These are phyloP conservation scores for Neurospora africana DNA, from an alignment of 495 filamentous ascomycete species.

Conservation along the genomic window DNA sequence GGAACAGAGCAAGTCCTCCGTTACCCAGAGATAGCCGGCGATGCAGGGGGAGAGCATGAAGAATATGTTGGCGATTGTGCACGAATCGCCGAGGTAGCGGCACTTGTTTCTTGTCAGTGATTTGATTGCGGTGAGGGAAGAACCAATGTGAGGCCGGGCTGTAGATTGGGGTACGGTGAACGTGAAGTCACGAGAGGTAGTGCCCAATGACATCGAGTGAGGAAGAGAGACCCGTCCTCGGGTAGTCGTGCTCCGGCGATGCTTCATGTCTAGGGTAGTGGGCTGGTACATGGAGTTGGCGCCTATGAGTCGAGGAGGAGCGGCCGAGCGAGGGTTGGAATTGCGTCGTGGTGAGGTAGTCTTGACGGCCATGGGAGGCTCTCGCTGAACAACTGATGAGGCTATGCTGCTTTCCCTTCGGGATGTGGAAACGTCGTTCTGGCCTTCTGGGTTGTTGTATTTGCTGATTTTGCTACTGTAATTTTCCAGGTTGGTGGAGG, in stretches of 20 bases:
- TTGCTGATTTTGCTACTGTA: slow-evolving; percentile 7
- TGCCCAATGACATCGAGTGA: slow-evolving; percentile 11
- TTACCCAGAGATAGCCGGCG: slow-evolving; percentile 27
- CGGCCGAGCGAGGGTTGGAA: not conserved
- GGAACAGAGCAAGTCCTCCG: slow-evolving; percentile 29
- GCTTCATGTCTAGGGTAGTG: not conserved
- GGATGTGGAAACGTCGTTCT: not conserved
- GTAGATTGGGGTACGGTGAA: not conserved
- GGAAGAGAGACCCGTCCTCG: not conserved
- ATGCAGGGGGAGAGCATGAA: slow-evolving; percentile 39
- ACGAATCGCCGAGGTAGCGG: slow-evolving; percentile 8
- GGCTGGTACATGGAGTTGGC: slow-evolving; percentile 12
- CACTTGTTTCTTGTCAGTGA: not conserved
- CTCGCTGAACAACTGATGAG: not conserved
- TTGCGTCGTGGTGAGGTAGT: slow-evolving; percentile 7
- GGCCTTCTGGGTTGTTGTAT: not conserved
- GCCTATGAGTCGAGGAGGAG: not conserved
- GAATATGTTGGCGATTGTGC: slow-evolving; percentile 25
- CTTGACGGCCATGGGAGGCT: not conserved
- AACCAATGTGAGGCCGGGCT: not conserved
- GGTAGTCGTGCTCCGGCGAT: not conserved
- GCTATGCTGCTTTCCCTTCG: not conserved
- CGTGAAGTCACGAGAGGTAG: not conserved
- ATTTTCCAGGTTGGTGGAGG: not conserved
- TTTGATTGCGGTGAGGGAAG: not conserved